Evolutionary conservation across 805 yeast genomes (phyloP).

Genomic region (Nakazawaea molendinolei): DNA sequence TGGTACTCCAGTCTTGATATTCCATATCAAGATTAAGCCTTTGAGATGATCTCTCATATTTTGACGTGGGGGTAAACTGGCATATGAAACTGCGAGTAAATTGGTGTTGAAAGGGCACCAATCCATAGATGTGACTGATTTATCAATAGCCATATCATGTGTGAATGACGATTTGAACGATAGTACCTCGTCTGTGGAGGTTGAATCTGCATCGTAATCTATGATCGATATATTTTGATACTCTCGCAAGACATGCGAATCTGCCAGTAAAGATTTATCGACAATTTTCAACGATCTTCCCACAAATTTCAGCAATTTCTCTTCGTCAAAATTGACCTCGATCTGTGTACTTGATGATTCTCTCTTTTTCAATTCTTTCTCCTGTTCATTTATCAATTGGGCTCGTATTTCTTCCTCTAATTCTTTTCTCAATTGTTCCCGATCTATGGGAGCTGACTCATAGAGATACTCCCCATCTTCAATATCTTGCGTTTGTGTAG

Average conservation of each 20-base stretch:
- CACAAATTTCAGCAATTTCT: constrained; percentile 6
- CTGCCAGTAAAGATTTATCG: constrained; percentile 4
- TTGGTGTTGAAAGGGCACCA: constrained; percentile 13
- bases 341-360: too few relatives aligned
- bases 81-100: constrained; percentile 13
- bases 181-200: not conserved
- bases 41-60: constrained; percentile 4
- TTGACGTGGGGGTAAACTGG: constrained; percentile 7
- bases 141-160: not conserved
- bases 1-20: constrained; percentile 17
- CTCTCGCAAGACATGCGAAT: not conserved
- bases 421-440: too few relatives aligned
- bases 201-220: not conserved
- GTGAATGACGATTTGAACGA: not conserved
- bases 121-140: constrained; percentile 16
- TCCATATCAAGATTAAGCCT: constrained; percentile 26
- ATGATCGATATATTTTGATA: not conserved
- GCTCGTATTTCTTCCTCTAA: too few relatives aligned
- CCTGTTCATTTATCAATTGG: not conserved
- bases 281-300: constrained; percentile 6
- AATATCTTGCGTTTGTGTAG: constrained; percentile 5
- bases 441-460: too few relatives aligned
- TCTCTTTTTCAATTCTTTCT: not conserved
- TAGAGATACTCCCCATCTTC: too few relatives aligned
- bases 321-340: constrained; percentile 8